Evolutionary conservation across 2,329 filamentous ascomycete genomes (phyloP).

Genomic region (Nothophoma quercina): DNA sequence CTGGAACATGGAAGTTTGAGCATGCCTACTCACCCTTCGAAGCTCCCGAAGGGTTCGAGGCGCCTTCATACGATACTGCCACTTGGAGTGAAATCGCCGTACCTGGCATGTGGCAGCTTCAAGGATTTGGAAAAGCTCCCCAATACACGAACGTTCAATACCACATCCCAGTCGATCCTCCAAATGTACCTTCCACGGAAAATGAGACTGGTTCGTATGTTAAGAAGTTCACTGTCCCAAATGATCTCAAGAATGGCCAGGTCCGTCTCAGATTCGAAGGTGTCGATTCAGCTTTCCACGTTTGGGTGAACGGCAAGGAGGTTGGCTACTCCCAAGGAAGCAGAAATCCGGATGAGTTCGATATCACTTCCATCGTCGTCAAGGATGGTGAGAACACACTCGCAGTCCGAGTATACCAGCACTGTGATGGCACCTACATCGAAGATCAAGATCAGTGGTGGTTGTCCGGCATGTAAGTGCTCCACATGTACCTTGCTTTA

Average conservation of each 20-base stretch:
- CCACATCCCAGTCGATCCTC: constrained; percentile 71
- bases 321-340: constrained; percentile 74
- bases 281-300: constrained; percentile 74
- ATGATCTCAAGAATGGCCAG: constrained; percentile 60
- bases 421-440: constrained; percentile 73
- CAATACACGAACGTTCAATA: constrained; percentile 75
- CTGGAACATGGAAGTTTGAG: constrained; percentile 51
- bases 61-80: constrained; percentile 44
- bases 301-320: constrained; percentile 70
- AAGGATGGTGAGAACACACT: constrained; percentile 61
- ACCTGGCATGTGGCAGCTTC: constrained; percentile 74
- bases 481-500: neutral
- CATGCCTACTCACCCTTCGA: constrained; percentile 47
- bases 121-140: constrained; percentile 69
- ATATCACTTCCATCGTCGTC: constrained; percentile 63
- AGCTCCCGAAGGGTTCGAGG: constrained; percentile 46
- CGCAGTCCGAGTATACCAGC: constrained; percentile 73
- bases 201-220: constrained; percentile 72
- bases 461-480: constrained; percentile 60
- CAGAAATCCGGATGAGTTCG: constrained; percentile 74
- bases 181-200: constrained; percentile 64
- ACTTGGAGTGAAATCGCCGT: constrained; percentile 65
- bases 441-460: constrained; percentile 76
- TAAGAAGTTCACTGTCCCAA: constrained; percentile 62
- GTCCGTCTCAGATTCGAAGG: constrained; percentile 73